Conservation (phyloP, 129 eudicot genomes). For the Dittrichia graveolens region DNA sequence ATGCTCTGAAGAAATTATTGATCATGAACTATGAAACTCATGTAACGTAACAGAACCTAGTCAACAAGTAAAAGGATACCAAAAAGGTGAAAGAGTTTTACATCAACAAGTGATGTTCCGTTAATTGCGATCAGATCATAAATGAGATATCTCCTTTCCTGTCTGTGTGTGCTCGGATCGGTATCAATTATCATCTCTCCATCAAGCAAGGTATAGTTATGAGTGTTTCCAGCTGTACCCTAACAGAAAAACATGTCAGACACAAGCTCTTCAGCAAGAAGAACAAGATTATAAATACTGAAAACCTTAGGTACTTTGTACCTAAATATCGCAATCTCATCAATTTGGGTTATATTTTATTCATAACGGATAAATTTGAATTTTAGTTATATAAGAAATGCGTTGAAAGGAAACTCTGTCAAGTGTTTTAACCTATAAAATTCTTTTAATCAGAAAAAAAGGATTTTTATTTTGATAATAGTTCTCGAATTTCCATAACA, state of each 20-base stretch:
- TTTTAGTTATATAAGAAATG: background rate
- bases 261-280: slow-evolving; percentile 14
- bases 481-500: background rate
- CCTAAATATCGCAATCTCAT: background rate
- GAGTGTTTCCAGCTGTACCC: slow-evolving; percentile 48
- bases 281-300: background rate
- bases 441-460: background rate
- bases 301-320: background rate
- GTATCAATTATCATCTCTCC: slow-evolving; percentile 77
- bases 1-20: background rate
- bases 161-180: slow-evolving; percentile 58
- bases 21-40: background rate
- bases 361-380: background rate
- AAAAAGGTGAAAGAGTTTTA: slow-evolving; percentile 20
- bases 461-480: background rate
- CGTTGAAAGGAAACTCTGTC: background rate
- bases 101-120: slow-evolving; percentile 53
- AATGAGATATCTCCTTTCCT: slow-evolving; percentile 73
- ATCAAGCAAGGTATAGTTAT: slow-evolving; percentile 67
- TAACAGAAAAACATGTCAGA: slow-evolving; percentile 37
- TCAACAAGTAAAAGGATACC: slow-evolving; percentile 12
- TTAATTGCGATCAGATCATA: slow-evolving; percentile 70
- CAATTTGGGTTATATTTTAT: slow-evolving; percentile 1
- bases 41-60: slow-evolving; percentile 4
- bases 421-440: background rate